Percentiles rank a stretch among this genome's conserved stretches.
Conservation (phyloP, 1,284 basidiomycete genomes). For the Ganoderma sinense region DNA sequence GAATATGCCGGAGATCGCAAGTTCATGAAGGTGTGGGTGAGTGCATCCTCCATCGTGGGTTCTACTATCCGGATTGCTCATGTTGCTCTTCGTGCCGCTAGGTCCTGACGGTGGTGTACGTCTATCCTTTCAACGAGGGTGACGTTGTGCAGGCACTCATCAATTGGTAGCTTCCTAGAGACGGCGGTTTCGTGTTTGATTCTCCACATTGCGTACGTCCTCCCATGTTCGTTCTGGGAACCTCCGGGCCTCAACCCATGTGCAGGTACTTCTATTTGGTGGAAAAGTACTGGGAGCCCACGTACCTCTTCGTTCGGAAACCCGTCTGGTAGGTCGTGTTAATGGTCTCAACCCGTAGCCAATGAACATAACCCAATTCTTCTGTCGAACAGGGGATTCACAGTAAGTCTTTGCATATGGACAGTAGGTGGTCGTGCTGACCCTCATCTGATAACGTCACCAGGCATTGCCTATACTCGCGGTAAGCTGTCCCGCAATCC, state of each 20-base stretch:
- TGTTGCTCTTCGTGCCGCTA: not conserved
- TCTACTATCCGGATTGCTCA: too few relatives aligned
- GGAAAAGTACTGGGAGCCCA: conserved; percentile 13
- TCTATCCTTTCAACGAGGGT: too few relatives aligned
- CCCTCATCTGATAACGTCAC: too few relatives aligned
- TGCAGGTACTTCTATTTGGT: conserved; percentile 16
- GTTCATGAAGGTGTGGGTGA: conserved; percentile 11
- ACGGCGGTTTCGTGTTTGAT: conserved; percentile 3
- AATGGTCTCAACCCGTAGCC: too few relatives aligned
- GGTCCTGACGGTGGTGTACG: conserved; percentile 3
- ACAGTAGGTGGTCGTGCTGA: too few relatives aligned
- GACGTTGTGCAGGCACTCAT: conserved; percentile 8
- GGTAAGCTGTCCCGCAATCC: too few relatives aligned
- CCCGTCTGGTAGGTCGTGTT: conserved; percentile 12
- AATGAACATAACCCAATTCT: not conserved
- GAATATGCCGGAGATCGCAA: conserved; percentile 3
- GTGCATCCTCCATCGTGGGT: not conserved
- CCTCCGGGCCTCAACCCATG: too few relatives aligned
- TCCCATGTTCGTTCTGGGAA: not conserved
- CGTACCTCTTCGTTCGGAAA: conserved; percentile 8
- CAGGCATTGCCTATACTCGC: too few relatives aligned
- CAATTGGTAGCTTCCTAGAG: too few relatives aligned
- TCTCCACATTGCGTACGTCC: conserved; percentile 14
- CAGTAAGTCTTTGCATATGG: conserved; percentile 6
- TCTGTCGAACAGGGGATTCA: conserved; percentile 3